Base-by-base conservation (phyloP, 257 asterid genomes). In the Solanum virginianum region DNA sequence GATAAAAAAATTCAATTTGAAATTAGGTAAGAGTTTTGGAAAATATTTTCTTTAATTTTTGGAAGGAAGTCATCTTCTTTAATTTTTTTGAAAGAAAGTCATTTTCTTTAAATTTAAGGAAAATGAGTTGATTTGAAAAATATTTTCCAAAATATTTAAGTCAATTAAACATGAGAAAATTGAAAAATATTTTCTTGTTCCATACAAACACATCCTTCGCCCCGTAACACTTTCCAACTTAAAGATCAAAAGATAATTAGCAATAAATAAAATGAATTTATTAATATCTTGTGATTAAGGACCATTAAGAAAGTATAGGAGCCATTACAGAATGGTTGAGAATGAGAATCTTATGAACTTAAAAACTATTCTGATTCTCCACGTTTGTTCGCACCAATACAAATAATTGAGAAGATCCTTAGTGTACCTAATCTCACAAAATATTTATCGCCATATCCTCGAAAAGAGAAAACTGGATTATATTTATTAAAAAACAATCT, bases 121-220 rank as follows among this genome's bases (percentile, higher is more conserved):
- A 36, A 36, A 36, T 36, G 7, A 5, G 1, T 36, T 36, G 7
- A 36, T 36, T 36, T 36, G 0, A 0, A 36, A 36, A 36, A 36
- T 36, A 36, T 36, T 36, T 36, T 36, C 4, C 6, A 36, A 36
- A 36, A 36, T 36, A 36, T 36, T 36, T 36, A 36, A 36, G 1
- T 36, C 0, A 36, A 36, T 36, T 36, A 36, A 36, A 36, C 1
- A 36, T 36, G 7, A 36, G 7, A 36, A 36, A 36, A 36, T 36
- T 36, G 1, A 36, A 36, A 36, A 36, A 36, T 0, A 36, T 36
- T 36, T 5, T 36, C 0, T 0, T 0, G 5, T 1, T 5, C 39
- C 39, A 0, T 36, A 36, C 39, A 36, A 36, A 36, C 41, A 36
- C 41, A 36, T 0, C 41, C 41, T 36, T 8, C 15, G 22, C 36